phyloP scores from a whole-genome alignment of 2,329 filamentous ascomycete species.

The Escovopsis sp. region DNA sequence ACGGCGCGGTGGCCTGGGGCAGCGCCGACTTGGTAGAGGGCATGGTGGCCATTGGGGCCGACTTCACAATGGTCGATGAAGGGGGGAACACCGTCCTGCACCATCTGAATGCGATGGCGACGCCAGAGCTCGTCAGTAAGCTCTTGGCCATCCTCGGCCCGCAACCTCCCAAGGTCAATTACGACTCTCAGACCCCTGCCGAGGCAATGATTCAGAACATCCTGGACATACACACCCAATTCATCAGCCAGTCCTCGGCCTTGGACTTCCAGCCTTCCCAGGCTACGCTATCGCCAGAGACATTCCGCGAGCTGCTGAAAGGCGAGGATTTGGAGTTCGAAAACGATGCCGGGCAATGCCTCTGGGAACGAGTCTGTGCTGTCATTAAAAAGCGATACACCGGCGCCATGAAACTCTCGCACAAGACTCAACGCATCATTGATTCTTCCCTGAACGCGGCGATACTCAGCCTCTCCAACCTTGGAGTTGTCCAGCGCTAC shows the following conservation, averaged over 20 bases:
- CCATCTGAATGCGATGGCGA: slow-evolving; percentile 13
- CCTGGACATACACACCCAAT: background rate
- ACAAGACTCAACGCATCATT: too few species aligned
- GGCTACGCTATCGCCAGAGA: background rate
- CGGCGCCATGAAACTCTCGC: too few species aligned
- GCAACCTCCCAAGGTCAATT: slow-evolving; percentile 6
- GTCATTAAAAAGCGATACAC: too few species aligned
- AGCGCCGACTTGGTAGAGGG: slow-evolving; percentile 9
- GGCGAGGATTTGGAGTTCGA: background rate
- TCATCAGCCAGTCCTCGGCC: too few species aligned
- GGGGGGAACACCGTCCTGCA: slow-evolving; percentile 10
- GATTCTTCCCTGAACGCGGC: too few species aligned
- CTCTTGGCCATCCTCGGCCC: slow-evolving; percentile 11
- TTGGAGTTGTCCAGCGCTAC: too few species aligned
- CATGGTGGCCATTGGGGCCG: slow-evolving; percentile 9
- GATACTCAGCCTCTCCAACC: too few species aligned
- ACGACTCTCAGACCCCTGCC: slow-evolving; percentile 11
- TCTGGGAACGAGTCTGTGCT: too few species aligned
- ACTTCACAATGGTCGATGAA: slow-evolving; percentile 5
- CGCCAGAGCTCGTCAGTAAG: slow-evolving; percentile 9
- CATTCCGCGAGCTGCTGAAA: background rate
- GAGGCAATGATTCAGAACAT: slow-evolving; percentile 18
- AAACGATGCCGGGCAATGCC: background rate
- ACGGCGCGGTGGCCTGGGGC: slow-evolving; percentile 11
- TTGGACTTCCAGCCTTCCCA: background rate